Percentiles rank a stretch among this genome's conserved stretches.
Evolutionary conservation across 495 filamentous ascomycete species (phyloP).

Genomic region (Neurospora terricola): DNA sequence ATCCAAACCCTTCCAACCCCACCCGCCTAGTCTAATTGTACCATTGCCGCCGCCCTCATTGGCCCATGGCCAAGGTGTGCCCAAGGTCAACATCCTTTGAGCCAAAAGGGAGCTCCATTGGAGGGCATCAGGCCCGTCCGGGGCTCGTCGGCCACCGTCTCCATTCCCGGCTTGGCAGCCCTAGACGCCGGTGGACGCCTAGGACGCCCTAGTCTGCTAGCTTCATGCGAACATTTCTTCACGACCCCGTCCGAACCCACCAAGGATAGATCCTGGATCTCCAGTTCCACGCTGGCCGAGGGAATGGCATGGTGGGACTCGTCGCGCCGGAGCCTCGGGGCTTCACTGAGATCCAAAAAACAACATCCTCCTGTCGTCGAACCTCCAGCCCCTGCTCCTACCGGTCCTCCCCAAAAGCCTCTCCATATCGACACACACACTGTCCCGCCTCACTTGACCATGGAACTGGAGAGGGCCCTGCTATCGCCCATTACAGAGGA

Average conservation of each 20-base stretch:
- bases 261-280: neutral
- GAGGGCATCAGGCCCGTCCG: neutral
- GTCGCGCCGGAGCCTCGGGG: constrained; percentile 7
- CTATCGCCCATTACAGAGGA: constrained; percentile 19
- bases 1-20: neutral
- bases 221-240: constrained; percentile 2
- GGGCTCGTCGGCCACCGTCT: neutral
- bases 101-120: neutral
- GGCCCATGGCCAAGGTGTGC: neutral
- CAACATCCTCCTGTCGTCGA: constrained; percentile 11
- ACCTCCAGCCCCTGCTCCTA: constrained; percentile 6
- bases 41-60: neutral
- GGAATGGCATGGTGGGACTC: constrained; percentile 25
- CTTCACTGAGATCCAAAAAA: constrained; percentile 6
- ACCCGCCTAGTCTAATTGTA: neutral
- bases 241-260: neutral
- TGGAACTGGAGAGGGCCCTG: constrained; percentile 15
- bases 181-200: neutral
- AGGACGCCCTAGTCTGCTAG: neutral
- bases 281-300: neutral
- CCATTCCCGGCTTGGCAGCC: neutral
- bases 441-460: constrained; percentile 1
- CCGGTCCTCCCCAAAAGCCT: neutral
- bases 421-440: neutral
- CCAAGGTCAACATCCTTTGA: neutral